Conservation (phyloP, 148 eudicot genomes). For the Diospyros lotus region DNA sequence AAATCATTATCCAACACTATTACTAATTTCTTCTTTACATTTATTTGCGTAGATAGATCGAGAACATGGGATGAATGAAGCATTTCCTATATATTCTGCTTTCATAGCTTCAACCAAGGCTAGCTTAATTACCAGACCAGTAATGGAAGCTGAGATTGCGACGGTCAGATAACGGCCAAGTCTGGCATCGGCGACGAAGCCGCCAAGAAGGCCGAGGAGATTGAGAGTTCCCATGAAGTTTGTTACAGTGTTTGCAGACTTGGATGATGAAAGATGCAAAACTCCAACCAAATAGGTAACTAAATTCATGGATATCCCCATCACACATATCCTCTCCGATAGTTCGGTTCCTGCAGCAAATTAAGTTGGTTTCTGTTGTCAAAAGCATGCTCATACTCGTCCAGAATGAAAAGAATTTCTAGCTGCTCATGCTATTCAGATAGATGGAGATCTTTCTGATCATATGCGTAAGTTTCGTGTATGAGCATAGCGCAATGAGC, state of each 20-base stretch:
- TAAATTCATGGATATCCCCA: conserved; percentile 89
- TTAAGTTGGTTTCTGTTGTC: not conserved
- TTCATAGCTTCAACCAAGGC: not conserved
- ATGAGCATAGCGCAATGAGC: too few relatives aligned
- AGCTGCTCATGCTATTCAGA: too few relatives aligned
- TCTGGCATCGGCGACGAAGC: conserved; percentile 88
- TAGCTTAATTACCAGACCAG: conserved; percentile 52
- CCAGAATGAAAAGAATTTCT: not conserved
- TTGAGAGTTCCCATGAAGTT: conserved; percentile 98
- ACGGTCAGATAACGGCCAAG: conserved; percentile 90
- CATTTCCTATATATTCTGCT: not conserved
- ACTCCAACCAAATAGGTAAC: conserved; percentile 83
- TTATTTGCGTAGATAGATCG: too few relatives aligned
- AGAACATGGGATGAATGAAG: too few relatives aligned
- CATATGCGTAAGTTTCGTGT: too few relatives aligned
- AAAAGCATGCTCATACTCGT: not conserved
- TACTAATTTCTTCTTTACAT: too few relatives aligned
- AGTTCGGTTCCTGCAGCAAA: conserved; percentile 64
- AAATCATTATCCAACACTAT: too few relatives aligned
- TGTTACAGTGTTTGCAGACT: conserved; percentile 86
- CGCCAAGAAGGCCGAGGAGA: conserved; percentile 79
- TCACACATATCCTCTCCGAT: conserved; percentile 89
- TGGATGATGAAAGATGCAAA: conserved; percentile 83
- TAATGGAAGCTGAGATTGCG: conserved; percentile 68
- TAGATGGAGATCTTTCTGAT: too few relatives aligned